Conservation (phyloP, 129 eudicot genomes). For the Centella asiatica region DNA sequence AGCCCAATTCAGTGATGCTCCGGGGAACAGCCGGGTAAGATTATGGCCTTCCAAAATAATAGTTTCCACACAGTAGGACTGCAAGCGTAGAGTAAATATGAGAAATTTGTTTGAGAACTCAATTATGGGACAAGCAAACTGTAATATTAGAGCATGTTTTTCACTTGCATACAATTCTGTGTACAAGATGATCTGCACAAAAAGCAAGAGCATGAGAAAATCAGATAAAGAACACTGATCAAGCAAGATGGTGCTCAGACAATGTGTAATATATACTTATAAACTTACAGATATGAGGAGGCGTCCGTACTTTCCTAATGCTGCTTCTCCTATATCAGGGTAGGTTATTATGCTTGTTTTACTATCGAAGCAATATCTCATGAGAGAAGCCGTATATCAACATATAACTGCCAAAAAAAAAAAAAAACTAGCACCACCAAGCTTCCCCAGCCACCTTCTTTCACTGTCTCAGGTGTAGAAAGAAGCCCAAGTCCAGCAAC, state of each 20-base stretch:
- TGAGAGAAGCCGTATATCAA: conserved; percentile 78
- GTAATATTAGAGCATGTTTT: neutral
- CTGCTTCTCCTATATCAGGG: conserved; percentile 98
- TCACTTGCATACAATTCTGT: conserved; percentile 88
- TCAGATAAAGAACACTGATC: neutral
- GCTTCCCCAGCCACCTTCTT: conserved; percentile 84
- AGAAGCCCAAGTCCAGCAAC: conserved; percentile 92
- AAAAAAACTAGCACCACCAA: conserved; percentile 52
- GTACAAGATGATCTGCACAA: conserved; percentile 78
- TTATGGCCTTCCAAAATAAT: conserved; percentile 87
- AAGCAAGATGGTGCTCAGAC: neutral
- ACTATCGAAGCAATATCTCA: conserved; percentile 86
- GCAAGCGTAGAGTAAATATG: conserved; percentile 20
- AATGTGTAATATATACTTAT: too few species aligned
- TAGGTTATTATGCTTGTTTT: conserved; percentile 56
- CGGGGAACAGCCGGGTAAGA: conserved; percentile 70
- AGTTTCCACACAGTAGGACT: conserved; percentile 91
- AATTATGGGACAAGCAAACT: too few species aligned
- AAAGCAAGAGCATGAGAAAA: conserved; percentile 15
- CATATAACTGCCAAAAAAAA: conserved; percentile 65
- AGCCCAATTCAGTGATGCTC: conserved; percentile 41
- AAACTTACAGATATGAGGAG: conserved; percentile 74
- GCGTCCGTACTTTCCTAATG: conserved; percentile 92
- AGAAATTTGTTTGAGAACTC: conserved; percentile 10
- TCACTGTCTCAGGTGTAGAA: conserved; percentile 77